These are phyloP conservation scores for Alternaria brassicae DNA, from an alignment of 2,329 filamentous ascomycete genomes.

Conservation along the genomic window DNA sequence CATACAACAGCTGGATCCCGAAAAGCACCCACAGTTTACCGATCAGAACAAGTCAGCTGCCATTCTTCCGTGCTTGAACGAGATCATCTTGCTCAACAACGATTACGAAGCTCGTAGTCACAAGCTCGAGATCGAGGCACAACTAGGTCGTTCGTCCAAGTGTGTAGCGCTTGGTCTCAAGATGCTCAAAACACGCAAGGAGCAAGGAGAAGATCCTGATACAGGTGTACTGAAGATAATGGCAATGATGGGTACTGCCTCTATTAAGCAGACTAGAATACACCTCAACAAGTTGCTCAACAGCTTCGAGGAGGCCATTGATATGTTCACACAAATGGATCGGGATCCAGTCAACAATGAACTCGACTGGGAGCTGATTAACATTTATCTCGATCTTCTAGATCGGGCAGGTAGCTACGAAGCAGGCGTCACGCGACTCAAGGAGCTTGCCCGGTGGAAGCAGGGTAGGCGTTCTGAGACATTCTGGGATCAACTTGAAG, in stretches of 20 bases:
- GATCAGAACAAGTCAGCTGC: constrained; percentile 37
- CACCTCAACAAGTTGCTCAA: constrained; percentile 56
- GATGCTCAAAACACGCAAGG: constrained; percentile 61
- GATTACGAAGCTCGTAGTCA: constrained; percentile 62
- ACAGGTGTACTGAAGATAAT: constrained; percentile 62
- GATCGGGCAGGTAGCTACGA: constrained; percentile 68
- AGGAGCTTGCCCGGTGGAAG: constrained; percentile 79
- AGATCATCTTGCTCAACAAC: constrained; percentile 61
- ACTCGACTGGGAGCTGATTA: constrained; percentile 80
- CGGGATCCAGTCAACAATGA: constrained; percentile 55
- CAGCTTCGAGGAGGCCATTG: constrained; percentile 61
- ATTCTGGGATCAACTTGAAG: constrained; percentile 77
- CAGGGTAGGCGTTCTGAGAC: constrained; percentile 75
- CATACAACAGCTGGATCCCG: constrained; percentile 55
- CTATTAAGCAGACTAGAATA: constrained; percentile 56
- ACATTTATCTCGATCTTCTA: constrained; percentile 84
- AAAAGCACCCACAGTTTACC: constrained; percentile 38
- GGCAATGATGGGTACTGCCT: constrained; percentile 63
- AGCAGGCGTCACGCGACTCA: constrained; percentile 73
- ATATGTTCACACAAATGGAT: constrained; percentile 53
- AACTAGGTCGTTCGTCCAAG: constrained; percentile 48
- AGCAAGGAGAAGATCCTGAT: constrained; percentile 51
- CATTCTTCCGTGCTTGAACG: constrained; percentile 45
- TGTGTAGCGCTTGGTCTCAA: constrained; percentile 56
- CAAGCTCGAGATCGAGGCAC: constrained; percentile 63